Percentiles rank a stretch among this genome's conserved stretches.
Conservation (phyloP, 1,139 yeast species). For the Pichia sp. region DNA sequence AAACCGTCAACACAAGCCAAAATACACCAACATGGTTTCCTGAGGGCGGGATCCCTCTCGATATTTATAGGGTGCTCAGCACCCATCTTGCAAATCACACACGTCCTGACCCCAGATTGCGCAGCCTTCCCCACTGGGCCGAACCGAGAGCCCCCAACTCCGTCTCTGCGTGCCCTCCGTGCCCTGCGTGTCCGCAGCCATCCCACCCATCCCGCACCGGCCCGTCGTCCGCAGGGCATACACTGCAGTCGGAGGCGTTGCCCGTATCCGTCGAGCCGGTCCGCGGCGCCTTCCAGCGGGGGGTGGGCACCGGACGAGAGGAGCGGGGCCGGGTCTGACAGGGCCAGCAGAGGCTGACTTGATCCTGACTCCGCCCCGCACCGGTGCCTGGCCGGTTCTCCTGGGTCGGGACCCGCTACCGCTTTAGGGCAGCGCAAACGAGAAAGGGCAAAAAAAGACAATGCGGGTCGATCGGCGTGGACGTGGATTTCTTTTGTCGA, state of each 20-base stretch:
- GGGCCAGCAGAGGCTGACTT: not conserved
- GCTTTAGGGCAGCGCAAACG: too few relatives aligned
- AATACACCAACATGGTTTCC: too few relatives aligned
- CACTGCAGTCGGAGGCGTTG: not conserved
- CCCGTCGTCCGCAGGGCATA: not conserved
- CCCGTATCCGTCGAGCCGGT: not conserved
- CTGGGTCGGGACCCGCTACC: too few relatives aligned
- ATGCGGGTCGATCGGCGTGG: too few relatives aligned
- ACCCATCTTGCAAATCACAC: not conserved
- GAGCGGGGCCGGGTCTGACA: not conserved
- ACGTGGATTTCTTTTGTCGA: too few relatives aligned
- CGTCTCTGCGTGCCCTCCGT: constrained; percentile 2
- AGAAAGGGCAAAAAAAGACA: too few relatives aligned
- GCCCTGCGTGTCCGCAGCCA: constrained; percentile 4
- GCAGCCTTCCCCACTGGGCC: not conserved
- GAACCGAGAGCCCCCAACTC: not conserved
- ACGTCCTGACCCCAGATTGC: not conserved
- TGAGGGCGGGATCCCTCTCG: not conserved
- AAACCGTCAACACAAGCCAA: not conserved
- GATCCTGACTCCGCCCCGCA: too few relatives aligned
- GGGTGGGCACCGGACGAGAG: too few relatives aligned
- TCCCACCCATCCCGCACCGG: constrained; percentile 9
- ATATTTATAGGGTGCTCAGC: not conserved
- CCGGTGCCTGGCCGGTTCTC: too few relatives aligned
- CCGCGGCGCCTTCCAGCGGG: too few relatives aligned